phyloP scores from a whole-genome alignment of 2,329 filamentous ascomycete species.

The Botrytis aclada region DNA sequence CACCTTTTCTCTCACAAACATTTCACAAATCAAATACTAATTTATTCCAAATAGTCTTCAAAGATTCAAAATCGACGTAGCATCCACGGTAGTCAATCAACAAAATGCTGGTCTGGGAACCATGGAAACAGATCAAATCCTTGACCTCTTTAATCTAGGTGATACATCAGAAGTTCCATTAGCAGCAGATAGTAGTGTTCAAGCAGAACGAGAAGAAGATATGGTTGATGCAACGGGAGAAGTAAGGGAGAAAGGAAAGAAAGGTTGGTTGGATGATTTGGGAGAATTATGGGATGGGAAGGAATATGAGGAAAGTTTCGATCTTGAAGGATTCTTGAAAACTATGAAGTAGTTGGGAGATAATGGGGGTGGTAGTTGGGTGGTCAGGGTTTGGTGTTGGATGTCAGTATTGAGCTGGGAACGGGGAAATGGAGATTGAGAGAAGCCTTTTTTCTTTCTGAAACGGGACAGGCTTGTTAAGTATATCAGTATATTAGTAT shows the following conservation, averaged over 20 bases:
- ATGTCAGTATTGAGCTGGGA: not conserved
- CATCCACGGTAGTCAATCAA: slow-evolving; percentile 96
- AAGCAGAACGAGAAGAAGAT: slow-evolving; percentile 69
- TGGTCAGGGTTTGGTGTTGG: not conserved
- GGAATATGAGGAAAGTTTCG: slow-evolving; percentile 98
- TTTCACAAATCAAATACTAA: slow-evolving; percentile 17
- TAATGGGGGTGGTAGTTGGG: not conserved
- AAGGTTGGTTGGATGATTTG: slow-evolving; percentile 91
- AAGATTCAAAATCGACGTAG: slow-evolving; percentile 99
- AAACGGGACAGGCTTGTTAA: not conserved
- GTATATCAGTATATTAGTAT: not conserved
- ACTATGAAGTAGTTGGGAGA: slow-evolving; percentile 59
- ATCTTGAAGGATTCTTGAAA: slow-evolving; percentile 91
- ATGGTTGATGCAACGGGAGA: slow-evolving; percentile 94
- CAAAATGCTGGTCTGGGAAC: slow-evolving; percentile 88
- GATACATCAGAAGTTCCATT: slow-evolving; percentile 70
- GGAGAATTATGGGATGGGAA: slow-evolving; percentile 96
- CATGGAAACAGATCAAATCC: slow-evolving; percentile 98
- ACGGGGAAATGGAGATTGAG: not conserved
- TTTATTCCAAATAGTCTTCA: slow-evolving; percentile 62
- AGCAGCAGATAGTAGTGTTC: slow-evolving; percentile 49
- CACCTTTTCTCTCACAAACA: not conserved
- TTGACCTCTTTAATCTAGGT: slow-evolving; percentile 91
- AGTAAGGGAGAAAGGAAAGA: slow-evolving; percentile 91
- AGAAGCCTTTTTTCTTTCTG: not conserved